Base-by-base conservation (phyloP, 2,329 filamentous ascomycete species). In the Trichoderma polysporum region DNA sequence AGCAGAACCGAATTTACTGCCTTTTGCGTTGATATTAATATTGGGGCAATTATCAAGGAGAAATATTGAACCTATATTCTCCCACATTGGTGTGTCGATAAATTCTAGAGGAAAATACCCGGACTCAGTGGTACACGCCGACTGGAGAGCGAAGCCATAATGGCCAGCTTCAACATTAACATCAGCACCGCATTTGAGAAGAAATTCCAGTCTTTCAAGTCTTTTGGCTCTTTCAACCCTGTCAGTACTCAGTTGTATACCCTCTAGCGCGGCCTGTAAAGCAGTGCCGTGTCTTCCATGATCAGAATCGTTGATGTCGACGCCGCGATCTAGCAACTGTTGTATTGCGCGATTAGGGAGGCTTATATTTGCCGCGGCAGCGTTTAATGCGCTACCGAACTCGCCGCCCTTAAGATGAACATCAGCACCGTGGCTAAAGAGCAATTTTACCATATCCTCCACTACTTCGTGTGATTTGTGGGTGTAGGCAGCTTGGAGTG, bases 1-100 rank as follows among this genome's bases (percentile, higher is more conserved):
- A 22, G 69, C 66, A 19, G 64, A 69, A 15, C 66, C 62, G 39
- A 63, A 71, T 12, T n/a, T 2, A 15, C 69, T 59, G 4, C 69
- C 63, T 19, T 56, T 10, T 12, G 62, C 66, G 22, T 70, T 54
- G 8, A 65, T 22, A 33, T 70, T 62, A 45, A 66, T 54, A 50
- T 37, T 27, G 5, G 31, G 64, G 10, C 35, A 61, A 22, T 19
- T 56, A 3, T 47, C 19, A 19, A 66, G 50, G 7, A 66, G 33
- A 27, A 54, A 45, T 1, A 10, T 10, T 19, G 22, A 45, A 9
- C 41, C 41, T 45, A 45, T 19, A 15, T 45, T 45, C 9, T 19
- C n/a, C n/a, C n/a, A n/a, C n/a, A n/a, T n/a, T n/a, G n/a, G n/a
- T n/a, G n/a, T n/a, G n/a, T n/a, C n/a, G n/a, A n/a, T n/a, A n/a